These are phyloP conservation scores for Luffa aegyptiaca DNA, from an alignment of 306 rosid genomes.

Conservation along the genomic window DNA sequence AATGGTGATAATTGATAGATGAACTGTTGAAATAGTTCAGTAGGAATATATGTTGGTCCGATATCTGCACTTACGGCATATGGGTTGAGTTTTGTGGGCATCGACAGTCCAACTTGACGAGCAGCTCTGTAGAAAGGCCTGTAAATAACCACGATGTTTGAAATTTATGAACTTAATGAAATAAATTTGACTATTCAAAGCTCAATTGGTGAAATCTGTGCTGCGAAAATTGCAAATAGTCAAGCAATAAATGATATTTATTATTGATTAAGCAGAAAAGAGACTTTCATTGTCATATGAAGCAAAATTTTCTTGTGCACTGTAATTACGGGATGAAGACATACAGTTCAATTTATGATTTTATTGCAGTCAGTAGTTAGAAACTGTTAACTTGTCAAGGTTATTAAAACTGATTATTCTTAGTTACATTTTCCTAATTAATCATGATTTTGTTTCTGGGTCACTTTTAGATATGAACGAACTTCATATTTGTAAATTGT, in stretches of 20 bases:
- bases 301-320: background rate
- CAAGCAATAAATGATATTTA: background rate
- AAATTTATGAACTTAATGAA: background rate
- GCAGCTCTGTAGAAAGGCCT: background rate
- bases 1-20: background rate
- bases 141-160: background rate
- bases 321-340: background rate
- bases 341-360: background rate
- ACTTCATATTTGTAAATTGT: background rate
- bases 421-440: background rate
- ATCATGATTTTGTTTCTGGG: background rate
- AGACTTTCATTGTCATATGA: background rate
- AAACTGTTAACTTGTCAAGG: background rate
- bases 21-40: background rate
- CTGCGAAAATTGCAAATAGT: background rate
- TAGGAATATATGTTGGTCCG: background rate
- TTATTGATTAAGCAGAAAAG: background rate
- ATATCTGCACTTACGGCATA: background rate
- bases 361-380: background rate
- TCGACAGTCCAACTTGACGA: background rate
- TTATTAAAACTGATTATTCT: slow-evolving; percentile 6
- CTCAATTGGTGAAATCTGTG: background rate
- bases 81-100: background rate
- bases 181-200: background rate
- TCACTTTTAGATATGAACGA: background rate